Conservation (phyloP, 345 rosid species). For the Excoecaria agallocha region DNA sequence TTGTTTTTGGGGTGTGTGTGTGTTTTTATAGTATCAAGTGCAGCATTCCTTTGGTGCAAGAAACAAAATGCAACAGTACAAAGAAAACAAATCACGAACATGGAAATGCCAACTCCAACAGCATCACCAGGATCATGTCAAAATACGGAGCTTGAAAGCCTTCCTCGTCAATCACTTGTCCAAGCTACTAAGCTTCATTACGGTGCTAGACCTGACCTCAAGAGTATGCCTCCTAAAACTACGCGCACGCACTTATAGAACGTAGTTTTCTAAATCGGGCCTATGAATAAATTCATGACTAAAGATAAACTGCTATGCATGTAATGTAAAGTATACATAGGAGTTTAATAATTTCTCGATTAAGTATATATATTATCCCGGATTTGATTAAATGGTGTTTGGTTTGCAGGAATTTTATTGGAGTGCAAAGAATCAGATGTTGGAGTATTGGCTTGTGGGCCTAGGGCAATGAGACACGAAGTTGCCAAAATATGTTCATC, state of each 20-base stretch:
- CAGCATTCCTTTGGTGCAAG: slow-evolving; percentile 11
- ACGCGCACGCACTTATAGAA: neutral
- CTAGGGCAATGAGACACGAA: slow-evolving; percentile 30
- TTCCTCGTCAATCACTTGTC: slow-evolving; percentile 17
- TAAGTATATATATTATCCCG: too few species aligned
- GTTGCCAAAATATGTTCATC: slow-evolving; percentile 28
- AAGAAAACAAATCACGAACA: slow-evolving; percentile 12
- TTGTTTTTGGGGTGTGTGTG: slow-evolving; percentile 16
- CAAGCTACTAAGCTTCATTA: slow-evolving; percentile 21
- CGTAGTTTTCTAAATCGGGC: too few species aligned
- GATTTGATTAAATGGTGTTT: neutral
- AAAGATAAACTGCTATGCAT: neutral
- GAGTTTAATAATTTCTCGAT: too few species aligned
- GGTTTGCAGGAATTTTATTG: slow-evolving; percentile 19
- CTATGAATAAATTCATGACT: too few species aligned
- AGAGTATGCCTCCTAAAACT: slow-evolving; percentile 14
- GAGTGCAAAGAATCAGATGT: slow-evolving; percentile 22
- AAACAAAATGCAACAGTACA: neutral
- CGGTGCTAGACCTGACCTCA: slow-evolving; percentile 28
- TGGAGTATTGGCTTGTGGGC: slow-evolving; percentile 31
- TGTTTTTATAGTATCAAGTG: neutral
- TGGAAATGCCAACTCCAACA: slow-evolving; percentile 18
- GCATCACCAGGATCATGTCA: slow-evolving; percentile 5
- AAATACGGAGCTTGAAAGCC: slow-evolving; percentile 19
- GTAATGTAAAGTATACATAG: neutral